Conservation (phyloP, 495 filamentous ascomycete genomes). For the Podospora pseudoanserina region DNA sequence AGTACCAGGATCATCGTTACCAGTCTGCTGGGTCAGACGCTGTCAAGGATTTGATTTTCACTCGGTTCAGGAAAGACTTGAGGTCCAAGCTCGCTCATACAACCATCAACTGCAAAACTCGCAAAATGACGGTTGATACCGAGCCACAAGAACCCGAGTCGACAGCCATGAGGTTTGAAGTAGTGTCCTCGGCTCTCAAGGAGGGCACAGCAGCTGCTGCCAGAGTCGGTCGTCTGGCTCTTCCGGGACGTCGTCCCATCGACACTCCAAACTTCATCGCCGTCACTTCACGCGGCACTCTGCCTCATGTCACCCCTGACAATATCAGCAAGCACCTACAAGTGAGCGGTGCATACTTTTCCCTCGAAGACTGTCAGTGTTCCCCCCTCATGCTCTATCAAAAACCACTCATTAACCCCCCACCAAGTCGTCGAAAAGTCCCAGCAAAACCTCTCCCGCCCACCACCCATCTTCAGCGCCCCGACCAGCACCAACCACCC, state of each 20-base stretch:
- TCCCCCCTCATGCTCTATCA: neutral
- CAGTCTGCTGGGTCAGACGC: neutral
- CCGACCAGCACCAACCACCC: slow-evolving; percentile 34
- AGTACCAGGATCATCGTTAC: neutral
- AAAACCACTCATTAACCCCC: slow-evolving; percentile 22
- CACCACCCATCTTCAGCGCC: slow-evolving; percentile 42
- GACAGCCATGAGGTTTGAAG: slow-evolving; percentile 38
- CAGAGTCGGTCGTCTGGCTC: slow-evolving; percentile 60
- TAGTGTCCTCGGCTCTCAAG: slow-evolving; percentile 34
- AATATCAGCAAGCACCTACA: slow-evolving; percentile 62
- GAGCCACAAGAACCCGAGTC: slow-evolving; percentile 3
- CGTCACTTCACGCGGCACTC: slow-evolving; percentile 71
- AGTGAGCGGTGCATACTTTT: slow-evolving; percentile 69
- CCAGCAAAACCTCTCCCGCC: slow-evolving; percentile 38
- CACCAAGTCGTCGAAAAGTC: slow-evolving; percentile 71
- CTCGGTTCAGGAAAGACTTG: neutral
- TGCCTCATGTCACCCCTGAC: slow-evolving; percentile 89
- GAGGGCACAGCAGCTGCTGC: slow-evolving; percentile 37
- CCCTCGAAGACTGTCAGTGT: slow-evolving; percentile 85
- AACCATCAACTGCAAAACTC: neutral
- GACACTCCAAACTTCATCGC: slow-evolving; percentile 80
- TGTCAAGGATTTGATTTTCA: slow-evolving; percentile 5
- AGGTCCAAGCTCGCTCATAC: slow-evolving; percentile 2
- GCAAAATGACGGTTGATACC: slow-evolving; percentile 22
- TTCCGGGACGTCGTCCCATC: slow-evolving; percentile 57